Conservation (phyloP, 2,329 filamentous ascomycete species). For the Talaromyces sp. region DNA sequence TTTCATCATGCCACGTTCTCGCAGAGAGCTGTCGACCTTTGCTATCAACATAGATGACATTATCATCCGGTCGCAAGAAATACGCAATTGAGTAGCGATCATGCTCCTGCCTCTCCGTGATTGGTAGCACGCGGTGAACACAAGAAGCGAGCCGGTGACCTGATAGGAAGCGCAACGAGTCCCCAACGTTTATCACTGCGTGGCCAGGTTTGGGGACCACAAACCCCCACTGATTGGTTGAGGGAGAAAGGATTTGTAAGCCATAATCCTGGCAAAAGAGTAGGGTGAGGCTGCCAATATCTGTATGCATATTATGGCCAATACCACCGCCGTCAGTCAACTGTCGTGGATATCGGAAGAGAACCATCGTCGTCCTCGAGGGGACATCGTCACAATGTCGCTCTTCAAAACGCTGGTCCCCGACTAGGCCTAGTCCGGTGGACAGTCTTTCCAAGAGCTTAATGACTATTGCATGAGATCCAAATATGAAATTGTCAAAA, state of each 20-base stretch:
- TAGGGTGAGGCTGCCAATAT: slow-evolving; percentile 11
- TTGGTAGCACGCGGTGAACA: slow-evolving; percentile 26
- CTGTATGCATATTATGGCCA: slow-evolving; percentile 12
- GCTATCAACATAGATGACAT: slow-evolving; percentile 19
- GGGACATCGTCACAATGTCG: neutral
- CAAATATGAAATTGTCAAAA: slow-evolving; percentile 6
- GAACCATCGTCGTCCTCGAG: neutral
- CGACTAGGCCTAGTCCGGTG: neutral
- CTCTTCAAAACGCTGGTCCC: neutral
- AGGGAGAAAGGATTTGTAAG: slow-evolving; percentile 6
- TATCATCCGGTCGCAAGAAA: slow-evolving; percentile 23
- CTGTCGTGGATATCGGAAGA: slow-evolving; percentile 3
- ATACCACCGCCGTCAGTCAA: neutral
- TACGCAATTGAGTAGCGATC: slow-evolving; percentile 25
- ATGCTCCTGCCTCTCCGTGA: slow-evolving; percentile 13
- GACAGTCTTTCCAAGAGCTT: slow-evolving; percentile 2
- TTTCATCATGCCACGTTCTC: slow-evolving; percentile 3
- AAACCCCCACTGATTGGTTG: slow-evolving; percentile 22
- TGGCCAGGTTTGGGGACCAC: slow-evolving; percentile 27
- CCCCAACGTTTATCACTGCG: slow-evolving; percentile 35
- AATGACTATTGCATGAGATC: neutral
- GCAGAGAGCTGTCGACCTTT: slow-evolving; percentile 3
- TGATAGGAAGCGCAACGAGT: slow-evolving; percentile 27
- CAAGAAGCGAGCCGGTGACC: slow-evolving; percentile 19
- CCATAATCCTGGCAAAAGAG: slow-evolving; percentile 6